Base-by-base conservation (phyloP, 768 basidiomycete genomes). In the Tulasnella sp. region DNA sequence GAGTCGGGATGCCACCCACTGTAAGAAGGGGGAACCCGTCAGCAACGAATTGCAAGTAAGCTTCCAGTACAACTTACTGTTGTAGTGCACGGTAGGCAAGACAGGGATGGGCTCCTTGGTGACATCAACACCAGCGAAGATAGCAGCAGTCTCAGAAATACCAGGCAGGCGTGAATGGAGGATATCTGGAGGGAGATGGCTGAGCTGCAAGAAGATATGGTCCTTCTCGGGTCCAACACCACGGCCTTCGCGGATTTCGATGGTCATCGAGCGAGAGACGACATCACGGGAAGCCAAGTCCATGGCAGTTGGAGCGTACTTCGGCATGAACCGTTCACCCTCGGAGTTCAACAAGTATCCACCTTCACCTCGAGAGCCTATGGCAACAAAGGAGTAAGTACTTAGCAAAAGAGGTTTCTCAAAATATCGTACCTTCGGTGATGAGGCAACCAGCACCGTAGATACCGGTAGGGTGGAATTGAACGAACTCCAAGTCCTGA, bases 1-100 rank as follows among this genome's bases (percentile, higher is more conserved):
- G 95, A 78, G 98, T 99, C 79, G 98, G 98, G 86, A 99, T 98
- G 89, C 98, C 98, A 88, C 98, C 98, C 97, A 98, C 96, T 96
- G 75, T 50, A 81, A 24, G 40, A 75, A 79, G 83, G 83, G 40
- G 76, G 54, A 41, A 79, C 81, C 83, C 46, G 86, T 83, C 40
- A 80, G 72, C 34, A 76, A 12, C 41, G 60, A 37, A 40, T 22
- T 44, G 64, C 2, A 3, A 0, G 48, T 58, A 69, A 22, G 22
- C 28, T 12, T 31, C 41, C 64, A 28, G 50, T 58, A 28, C 73
- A 18, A 89, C 95, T 88, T 86, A 97, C 96, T 96, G 87, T 99
- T 98, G 88, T 98, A 98, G 87, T 99, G 97, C 46, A 98, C 98
- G 58, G 98, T 99, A 42, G 98, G 98, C 82, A 99, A 87, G 40